Base-by-base conservation (phyloP, 768 basidiomycete genomes). In the Chalciporus piperatus region DNA sequence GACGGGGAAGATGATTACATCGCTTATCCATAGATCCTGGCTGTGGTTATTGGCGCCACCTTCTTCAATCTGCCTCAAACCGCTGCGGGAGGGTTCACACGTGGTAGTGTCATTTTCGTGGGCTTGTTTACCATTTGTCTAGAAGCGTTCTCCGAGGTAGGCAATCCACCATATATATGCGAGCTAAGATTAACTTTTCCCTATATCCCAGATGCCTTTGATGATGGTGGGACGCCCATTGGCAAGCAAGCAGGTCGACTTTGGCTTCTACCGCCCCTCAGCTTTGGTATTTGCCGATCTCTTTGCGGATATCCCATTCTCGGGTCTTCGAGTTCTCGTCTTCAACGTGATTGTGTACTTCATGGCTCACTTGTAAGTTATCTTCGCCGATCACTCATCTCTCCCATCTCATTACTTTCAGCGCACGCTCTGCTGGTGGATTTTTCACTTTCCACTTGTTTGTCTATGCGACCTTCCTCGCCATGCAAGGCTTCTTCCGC, bases 31-130 rank as follows among this genome's bases (percentile, higher is more conserved):
- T n/a, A 37, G 35, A 37, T 66, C 13, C 59, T 61, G 32, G 58
- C 47, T 1, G 12, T 68, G 28, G 46, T 69, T 40, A 45, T 52
- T 10, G 67, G 64, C 28, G 73, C 72, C 1, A 68, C 78, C 25
- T 82, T 78, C 68, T 73, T 74, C 54, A 63, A 66, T 12, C 50
- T 76, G 22, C 58, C 70, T 0, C 56, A 61, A 35, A 64, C 58
- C 28, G 78, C 79, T 2, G 45, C 40, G 16, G 47, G 50, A n/a
- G 68, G 55, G 48, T 62, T 57, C 47, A 83, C 85, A n/a, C 80
- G 89, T 17, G 88, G 87, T 37, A 84, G 89, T 69, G 75, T 86
- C 20, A 72, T 92, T 17, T 91, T 87, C 77, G 89, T 90, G 79
- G 85, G 63, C 30, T 80, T 69, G 30, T 33, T 16, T 32, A 16